Conservation (phyloP, 2,329 filamentous ascomycete species). For the Botrytis fragariae region DNA sequence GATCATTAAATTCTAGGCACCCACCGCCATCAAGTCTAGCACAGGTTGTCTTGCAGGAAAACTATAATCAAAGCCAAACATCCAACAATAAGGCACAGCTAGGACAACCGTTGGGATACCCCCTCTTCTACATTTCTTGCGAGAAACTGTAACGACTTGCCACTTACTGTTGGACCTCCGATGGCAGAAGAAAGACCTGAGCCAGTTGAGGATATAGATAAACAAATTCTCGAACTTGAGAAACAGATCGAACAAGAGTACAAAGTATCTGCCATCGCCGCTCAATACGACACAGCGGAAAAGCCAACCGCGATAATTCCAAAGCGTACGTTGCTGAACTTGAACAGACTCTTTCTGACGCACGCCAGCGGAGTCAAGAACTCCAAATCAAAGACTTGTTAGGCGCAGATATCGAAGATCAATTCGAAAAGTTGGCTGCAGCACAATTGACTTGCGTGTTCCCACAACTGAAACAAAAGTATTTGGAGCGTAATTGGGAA, state of each 20-base stretch:
- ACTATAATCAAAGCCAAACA: neutral
- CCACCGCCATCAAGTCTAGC: neutral
- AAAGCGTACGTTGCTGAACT: neutral
- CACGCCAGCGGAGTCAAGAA: neutral
- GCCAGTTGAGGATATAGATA: neutral
- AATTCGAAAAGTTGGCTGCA: neutral
- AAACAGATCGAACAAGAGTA: neutral
- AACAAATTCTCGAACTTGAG: neutral
- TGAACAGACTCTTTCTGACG: no score
- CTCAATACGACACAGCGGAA: no score
- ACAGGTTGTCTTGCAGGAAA: neutral
- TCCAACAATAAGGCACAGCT: neutral
- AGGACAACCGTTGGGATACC: neutral
- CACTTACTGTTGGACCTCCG: neutral
- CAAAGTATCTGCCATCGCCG: neutral
- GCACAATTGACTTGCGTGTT: neutral
- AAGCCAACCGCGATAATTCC: neutral
- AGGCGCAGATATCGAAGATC: neutral
- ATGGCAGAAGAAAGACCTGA: neutral
- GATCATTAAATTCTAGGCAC: neutral
- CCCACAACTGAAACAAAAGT: neutral
- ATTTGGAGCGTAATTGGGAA: no score
- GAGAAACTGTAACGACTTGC: neutral
- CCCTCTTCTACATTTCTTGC: neutral
- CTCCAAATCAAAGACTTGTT: neutral